Evolutionary conservation across 495 filamentous ascomycete genomes (phyloP), one percentile per base, ranked within the genome.

Genomic region (Apodospora peruviana): DNA sequence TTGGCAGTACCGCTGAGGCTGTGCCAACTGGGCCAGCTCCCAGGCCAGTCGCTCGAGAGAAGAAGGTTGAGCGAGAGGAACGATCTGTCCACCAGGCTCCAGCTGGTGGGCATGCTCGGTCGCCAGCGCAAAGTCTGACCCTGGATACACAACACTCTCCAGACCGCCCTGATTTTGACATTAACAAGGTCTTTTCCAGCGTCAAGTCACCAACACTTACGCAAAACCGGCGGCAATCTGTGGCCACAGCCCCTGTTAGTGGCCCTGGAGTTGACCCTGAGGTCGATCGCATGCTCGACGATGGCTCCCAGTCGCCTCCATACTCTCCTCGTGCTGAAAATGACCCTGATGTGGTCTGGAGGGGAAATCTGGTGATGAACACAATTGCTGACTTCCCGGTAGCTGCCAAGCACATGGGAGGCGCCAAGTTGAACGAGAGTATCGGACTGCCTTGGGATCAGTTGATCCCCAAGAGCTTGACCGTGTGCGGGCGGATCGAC

Each of bases 251-350:
- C 18, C 65, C 64, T 3, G 69, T 62, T 52, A 64, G 68, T 53
- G 68, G 75, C 48, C 65, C 87, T 53, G 78, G 74, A 4, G 70
- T 73, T 8, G 93, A 98, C 64, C 80, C 88, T 14, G 93, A 98
- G 50, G 90, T 98, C 36, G 93, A 98, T 64, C 79, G 87, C 43
- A 69, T 98, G 40, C 76, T 98, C 4, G 90, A 96, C 50, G 90
- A 90, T 39, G 77, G 80, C n/a, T 81, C 79, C 21, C 85, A 91
- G 17, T 91, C 89, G 8, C 87, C 88, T 5, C 84, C 87, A 4
- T 96, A 95, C 65, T 94, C 88, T 2, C 91, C 91, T 0, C 68
- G 52, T 19, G 60, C 48, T 17, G 55, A 60, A 14, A 47, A 18
- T 12, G 60, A 79, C 10, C 77, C 81, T 21, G 87, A 91, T 25